These are phyloP conservation scores for Glycine latifolia DNA, from an alignment of 306 rosid genomes.

Conservation along the genomic window DNA sequence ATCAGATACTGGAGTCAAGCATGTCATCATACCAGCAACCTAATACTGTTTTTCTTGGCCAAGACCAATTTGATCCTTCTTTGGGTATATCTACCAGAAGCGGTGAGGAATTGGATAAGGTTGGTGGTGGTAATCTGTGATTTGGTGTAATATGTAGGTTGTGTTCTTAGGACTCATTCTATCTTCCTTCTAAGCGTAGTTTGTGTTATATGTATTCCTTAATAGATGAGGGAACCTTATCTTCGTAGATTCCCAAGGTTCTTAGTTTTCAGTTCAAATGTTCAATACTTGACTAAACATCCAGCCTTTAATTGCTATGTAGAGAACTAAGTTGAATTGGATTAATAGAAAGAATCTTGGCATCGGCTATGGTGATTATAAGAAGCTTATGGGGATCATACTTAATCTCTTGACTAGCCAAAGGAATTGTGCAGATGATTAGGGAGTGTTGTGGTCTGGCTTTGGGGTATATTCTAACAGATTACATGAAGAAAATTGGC, in stretches of 20 bases:
- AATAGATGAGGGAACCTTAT: constrained; percentile 52
- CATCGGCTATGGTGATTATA: constrained; percentile 6
- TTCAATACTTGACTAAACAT: constrained; percentile 38
- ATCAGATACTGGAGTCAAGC: constrained; percentile 94
- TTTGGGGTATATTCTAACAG: constrained; percentile 15
- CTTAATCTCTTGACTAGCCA: constrained; percentile 6
- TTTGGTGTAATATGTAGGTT: constrained; percentile 47
- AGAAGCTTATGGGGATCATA: constrained; percentile 9
- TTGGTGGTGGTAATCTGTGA: constrained; percentile 60
- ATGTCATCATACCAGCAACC: constrained; percentile 69
- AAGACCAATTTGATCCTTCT: constrained; percentile 70
- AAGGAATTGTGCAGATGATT: constrained; percentile 12
- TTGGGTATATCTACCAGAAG: constrained; percentile 56
- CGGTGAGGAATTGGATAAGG: constrained; percentile 58
- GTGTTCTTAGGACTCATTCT: constrained; percentile 49
- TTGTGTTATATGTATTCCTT: constrained; percentile 46
- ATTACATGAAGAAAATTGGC: neutral
- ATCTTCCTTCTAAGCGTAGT: constrained; percentile 48
- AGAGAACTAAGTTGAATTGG: constrained; percentile 49
- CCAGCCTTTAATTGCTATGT: constrained; percentile 39
- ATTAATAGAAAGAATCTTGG: constrained; percentile 43
- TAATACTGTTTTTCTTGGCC: constrained; percentile 53
- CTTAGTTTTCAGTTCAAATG: constrained; percentile 54
- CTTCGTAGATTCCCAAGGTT: constrained; percentile 46
- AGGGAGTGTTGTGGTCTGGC: too few species aligned